Evolutionary conservation across 2,329 filamentous ascomycete species (phyloP).

Genomic region (Verticillium longisporum): DNA sequence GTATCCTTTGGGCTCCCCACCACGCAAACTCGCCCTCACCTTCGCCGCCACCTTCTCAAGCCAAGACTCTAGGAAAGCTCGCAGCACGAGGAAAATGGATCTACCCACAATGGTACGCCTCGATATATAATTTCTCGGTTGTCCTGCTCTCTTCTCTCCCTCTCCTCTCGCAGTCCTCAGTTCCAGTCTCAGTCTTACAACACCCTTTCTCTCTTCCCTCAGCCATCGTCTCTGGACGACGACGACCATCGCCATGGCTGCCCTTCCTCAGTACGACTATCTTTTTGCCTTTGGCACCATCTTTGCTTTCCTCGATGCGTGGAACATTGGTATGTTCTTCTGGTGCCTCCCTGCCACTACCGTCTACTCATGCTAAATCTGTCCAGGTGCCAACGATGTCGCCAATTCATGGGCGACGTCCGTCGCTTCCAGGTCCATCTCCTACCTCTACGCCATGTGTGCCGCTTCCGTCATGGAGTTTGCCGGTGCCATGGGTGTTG

Average conservation of each 20-base stretch:
- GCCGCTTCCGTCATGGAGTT: slow-evolving; percentile 56
- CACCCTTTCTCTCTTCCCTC: neutral
- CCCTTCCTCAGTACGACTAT: slow-evolving; percentile 51
- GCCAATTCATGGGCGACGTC: slow-evolving; percentile 72
- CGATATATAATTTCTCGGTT: neutral
- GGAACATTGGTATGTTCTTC: slow-evolving; percentile 48
- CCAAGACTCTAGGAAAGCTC: neutral
- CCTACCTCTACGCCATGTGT: slow-evolving; percentile 53
- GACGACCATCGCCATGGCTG: slow-evolving; percentile 18
- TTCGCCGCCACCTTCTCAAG: neutral
- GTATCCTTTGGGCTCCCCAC: too few relatives aligned
- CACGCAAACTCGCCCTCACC: neutral
- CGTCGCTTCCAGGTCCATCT: slow-evolving; percentile 61
- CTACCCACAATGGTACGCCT: neutral
- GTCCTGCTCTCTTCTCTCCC: neutral
- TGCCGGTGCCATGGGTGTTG: slow-evolving; percentile 52
- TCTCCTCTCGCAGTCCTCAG: neutral
- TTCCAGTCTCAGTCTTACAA: neutral
- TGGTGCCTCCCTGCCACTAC: neutral
- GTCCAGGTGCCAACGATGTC: slow-evolving; percentile 52
- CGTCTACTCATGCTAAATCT: neutral
- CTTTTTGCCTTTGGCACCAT: slow-evolving; percentile 57
- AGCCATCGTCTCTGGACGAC: neutral
- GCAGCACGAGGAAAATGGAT: neutral
- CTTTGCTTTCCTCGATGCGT: slow-evolving; percentile 60